Evolutionary conservation across 306 rosid species (phyloP).

Genomic region (Rosa persica): DNA sequence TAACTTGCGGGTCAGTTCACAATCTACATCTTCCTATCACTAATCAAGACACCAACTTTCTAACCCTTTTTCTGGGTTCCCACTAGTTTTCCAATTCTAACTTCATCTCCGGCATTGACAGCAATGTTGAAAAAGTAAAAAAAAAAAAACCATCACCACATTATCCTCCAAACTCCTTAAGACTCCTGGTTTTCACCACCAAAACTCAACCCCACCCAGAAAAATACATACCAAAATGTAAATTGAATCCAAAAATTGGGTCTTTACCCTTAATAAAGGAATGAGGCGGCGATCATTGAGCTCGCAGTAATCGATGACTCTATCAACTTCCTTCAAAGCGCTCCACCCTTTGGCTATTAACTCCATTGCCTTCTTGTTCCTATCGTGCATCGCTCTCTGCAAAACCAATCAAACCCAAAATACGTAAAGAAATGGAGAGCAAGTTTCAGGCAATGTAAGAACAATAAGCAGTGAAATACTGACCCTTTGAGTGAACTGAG

Average conservation of each 20-base stretch:
- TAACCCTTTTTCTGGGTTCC: neutral
- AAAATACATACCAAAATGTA: neutral
- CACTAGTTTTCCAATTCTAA: neutral
- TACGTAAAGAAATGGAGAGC: neutral
- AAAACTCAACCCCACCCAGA: no score
- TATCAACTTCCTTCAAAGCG: conserved; percentile 86
- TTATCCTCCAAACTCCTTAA: no score
- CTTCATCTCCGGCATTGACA: neutral
- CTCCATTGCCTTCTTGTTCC: conserved; percentile 90
- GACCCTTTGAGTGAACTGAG: conserved; percentile 62
- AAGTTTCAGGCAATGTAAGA: neutral
- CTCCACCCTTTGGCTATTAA: conserved; percentile 83
- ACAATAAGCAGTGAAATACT: neutral
- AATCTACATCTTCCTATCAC: neutral
- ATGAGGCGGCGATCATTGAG: conserved; percentile 76
- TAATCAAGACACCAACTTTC: neutral
- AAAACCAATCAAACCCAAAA: neutral
- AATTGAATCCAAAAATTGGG: neutral
- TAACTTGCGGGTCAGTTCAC: neutral
- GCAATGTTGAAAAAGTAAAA: no score
- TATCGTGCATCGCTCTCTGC: conserved; percentile 71
- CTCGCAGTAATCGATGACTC: conserved; percentile 83
- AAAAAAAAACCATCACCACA: neutral
- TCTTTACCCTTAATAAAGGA: conserved; percentile 66
- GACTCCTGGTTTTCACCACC: neutral